Base-by-base conservation (phyloP, 1,139 yeast species). In the Yamadazyma songkhlaensis region DNA sequence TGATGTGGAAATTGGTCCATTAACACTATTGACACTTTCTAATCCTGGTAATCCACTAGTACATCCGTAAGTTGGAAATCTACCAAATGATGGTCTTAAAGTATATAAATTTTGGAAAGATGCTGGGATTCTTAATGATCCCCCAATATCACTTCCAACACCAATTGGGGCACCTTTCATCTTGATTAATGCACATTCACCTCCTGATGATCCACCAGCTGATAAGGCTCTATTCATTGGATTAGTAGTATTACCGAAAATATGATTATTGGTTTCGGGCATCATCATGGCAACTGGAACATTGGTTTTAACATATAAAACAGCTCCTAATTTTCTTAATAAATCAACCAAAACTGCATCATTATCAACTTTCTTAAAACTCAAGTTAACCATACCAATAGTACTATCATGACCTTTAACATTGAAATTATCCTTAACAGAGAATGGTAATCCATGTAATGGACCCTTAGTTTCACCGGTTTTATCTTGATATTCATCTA, bases 381-480 rank as follows among this genome's bases (percentile, higher is more conserved):
- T 50, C 39, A 47, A 51, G 33, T 51, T 51, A 25, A 75, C 70
- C 50, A 71, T 70, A 6, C 82, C 82, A 30, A 74, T 55, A 8
- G 74, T 62, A 3, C 79, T 64, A 34, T 76, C 80, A 41, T 69
- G 73, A 29, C 82, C 83, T 35, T 60, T 59, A 33, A 76, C 56
- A 41, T 65, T 64, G 42, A 69, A 62, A 29, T 76, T 70, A 44
- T 84, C 94, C 52, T 84, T 84, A 42, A 85, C 62, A 1, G 92
- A 83, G 27, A 84, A 61, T n/a, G 94, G 94, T 29, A 84, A 63
- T 12, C 94, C 94, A 38, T 59, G 76, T 35, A 56, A 50, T 2
- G 64, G 72, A 32, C 65, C 74, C 34, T 41, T 47, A 25, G 49
- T 39, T 15, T 48, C 47, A 3, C 61, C 68, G 31, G 49, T 50